Base-by-base conservation (phyloP, 2,329 filamentous ascomycete genomes). In the Hymenoscyphus scutula region DNA sequence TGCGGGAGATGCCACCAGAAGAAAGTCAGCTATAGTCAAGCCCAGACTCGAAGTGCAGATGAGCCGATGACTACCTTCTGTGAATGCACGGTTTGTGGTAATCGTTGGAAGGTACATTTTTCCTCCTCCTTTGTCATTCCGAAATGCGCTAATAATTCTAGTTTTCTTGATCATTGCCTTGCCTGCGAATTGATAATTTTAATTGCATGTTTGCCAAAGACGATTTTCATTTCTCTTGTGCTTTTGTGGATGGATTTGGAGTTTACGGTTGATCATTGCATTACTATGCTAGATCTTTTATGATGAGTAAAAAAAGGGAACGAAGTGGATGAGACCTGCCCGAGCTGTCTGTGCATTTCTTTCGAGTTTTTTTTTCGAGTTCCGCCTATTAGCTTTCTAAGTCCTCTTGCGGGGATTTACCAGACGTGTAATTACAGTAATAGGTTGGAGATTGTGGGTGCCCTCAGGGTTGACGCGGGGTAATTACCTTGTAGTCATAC, bases 1-100 rank as follows among this genome's bases (percentile, higher is more conserved):
- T 99, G 95, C 79, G 86, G 92, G 73, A 93, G 92, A 77, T 99
- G 95, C 79, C 90, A 90, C 72, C 84, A 96, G 83, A 93, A 90
- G 81, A 93, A 92, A 82, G 95, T 98, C 74, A 92, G 89, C 77
- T 99, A 99, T 78, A 92, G 87, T 56, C 95, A 99, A 79, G 95
- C 95, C 4, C 95, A 99, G 82, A 99, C 95, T 17, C 85, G 95
- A 68, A 90, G 87, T 79, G 95, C 95, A 68, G 95, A 99, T 84
- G 95, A 98, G 79, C 94, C 94, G 69, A 90, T 90, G 87, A 90
- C 87, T 65, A 90, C 87, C 38, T 90, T 90, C 76, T 90, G 87
- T 77, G 86, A 89, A 74, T 90, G 87, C 73, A 86, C 85, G 73
- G 81, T 84, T 67, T 90, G 87, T 72, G 87, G 87, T 56, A 82